These are phyloP conservation scores for Monosporascus sp. DNA, from an alignment of 2,329 filamentous ascomycete genomes.

Conservation along the genomic window DNA sequence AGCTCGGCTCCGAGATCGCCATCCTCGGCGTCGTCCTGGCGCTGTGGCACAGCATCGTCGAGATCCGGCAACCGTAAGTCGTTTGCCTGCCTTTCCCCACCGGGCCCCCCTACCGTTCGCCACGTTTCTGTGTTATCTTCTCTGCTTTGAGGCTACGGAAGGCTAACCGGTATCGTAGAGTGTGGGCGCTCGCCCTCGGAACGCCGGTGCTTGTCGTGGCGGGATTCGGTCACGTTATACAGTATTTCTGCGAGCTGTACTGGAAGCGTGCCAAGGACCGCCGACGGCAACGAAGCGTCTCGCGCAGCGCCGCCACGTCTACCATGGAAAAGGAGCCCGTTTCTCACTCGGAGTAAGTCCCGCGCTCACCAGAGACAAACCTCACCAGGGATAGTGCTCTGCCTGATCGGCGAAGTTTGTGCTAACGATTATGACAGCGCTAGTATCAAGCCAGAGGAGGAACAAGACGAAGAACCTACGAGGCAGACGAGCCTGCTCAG, in stretches of 20 bases:
- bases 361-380: neutral
- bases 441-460: slow-evolving; percentile 5
- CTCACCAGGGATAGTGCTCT: too few species aligned
- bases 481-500: slow-evolving; percentile 1
- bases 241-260: slow-evolving; percentile 12
- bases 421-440: slow-evolving; percentile 1
- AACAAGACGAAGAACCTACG: slow-evolving; percentile 2
- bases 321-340: slow-evolving; percentile 2
- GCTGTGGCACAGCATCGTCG: slow-evolving; percentile 42
- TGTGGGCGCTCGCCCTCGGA: slow-evolving; percentile 53
- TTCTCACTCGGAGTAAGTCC: slow-evolving; percentile 5
- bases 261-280: slow-evolving; percentile 15
- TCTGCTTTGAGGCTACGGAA: slow-evolving; percentile 27
- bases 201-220: slow-evolving; percentile 56
- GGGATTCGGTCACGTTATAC: slow-evolving; percentile 44
- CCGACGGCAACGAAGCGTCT: slow-evolving; percentile 1
- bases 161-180: slow-evolving; percentile 6
- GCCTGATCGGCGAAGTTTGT: too few species aligned
- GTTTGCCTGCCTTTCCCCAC: neutral
- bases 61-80: slow-evolving; percentile 47
- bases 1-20: slow-evolving; percentile 53
- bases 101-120: neutral
- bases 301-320: neutral
- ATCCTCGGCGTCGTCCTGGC: slow-evolving; percentile 51
- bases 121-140: neutral